Conservation (phyloP, 2,329 filamentous ascomycete species). For the Chrysosphaeria jannelii region DNA sequence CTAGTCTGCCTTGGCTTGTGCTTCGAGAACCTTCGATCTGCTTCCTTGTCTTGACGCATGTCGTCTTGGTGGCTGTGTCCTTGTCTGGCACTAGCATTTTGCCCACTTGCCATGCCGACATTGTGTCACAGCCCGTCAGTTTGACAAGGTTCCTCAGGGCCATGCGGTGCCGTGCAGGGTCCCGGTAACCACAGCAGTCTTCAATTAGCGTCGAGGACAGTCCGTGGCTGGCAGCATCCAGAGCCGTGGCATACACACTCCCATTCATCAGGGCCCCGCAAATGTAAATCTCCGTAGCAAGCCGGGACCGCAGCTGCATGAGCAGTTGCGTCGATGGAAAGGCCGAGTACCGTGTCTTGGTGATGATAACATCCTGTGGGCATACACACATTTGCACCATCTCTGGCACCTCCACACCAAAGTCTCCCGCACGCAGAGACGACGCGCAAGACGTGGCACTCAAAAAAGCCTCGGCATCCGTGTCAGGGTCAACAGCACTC, state of each 20-base stretch:
- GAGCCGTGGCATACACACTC: slow-evolving; percentile 68
- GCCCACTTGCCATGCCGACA: too few species aligned
- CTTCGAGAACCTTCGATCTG: too few species aligned
- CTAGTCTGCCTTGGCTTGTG: too few species aligned
- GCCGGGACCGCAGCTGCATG: slow-evolving; percentile 46
- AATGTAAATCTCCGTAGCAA: slow-evolving; percentile 71
- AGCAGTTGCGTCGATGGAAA: slow-evolving; percentile 49
- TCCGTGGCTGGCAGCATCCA: slow-evolving; percentile 71
- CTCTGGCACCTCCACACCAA: slow-evolving; percentile 6
- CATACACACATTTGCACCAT: too few species aligned
- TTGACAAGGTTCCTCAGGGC: slow-evolving; percentile 43
- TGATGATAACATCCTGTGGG: slow-evolving; percentile 18
- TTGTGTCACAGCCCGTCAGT: slow-evolving; percentile 40
- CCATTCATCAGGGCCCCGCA: slow-evolving; percentile 69
- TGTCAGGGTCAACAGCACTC: slow-evolving; percentile 7
- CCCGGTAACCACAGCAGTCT: slow-evolving; percentile 65
- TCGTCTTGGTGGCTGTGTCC: too few species aligned
- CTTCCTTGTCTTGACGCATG: too few species aligned
- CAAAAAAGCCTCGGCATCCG: slow-evolving; percentile 11
- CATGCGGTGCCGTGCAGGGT: slow-evolving; percentile 32
- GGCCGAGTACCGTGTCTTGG: slow-evolving; percentile 68
- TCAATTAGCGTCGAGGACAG: slow-evolving; percentile 65
- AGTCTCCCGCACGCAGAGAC: too few species aligned
- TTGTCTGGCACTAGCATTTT: too few species aligned
- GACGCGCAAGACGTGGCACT: too few species aligned